Percentiles rank a stretch among this genome's conserved stretches.
Evolutionary conservation across 306 rosid species (phyloP).

Genomic region (Phaseolus lunatus): DNA sequence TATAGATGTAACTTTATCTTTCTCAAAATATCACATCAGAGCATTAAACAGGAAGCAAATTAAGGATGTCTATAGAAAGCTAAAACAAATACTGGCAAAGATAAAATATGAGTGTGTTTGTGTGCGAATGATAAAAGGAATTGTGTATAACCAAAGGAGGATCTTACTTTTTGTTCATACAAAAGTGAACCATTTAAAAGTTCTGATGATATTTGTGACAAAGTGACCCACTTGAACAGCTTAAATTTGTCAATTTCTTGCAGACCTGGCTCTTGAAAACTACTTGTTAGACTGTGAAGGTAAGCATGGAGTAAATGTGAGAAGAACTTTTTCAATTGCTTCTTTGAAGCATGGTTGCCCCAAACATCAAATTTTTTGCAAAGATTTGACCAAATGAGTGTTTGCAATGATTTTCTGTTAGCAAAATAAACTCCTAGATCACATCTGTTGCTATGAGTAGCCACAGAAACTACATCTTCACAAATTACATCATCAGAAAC

Average conservation of each 20-base stretch:
- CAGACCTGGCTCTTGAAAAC: conserved; percentile 45
- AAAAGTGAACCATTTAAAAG: conserved; percentile 70
- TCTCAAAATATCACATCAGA: conserved; percentile 14
- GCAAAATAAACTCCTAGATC: conserved; percentile 59
- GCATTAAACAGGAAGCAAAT: conserved; percentile 29
- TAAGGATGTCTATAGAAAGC: conserved; percentile 29
- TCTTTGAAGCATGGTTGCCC: conserved; percentile 77
- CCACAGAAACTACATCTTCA: conserved; percentile 49
- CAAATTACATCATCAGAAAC: conserved; percentile 46
- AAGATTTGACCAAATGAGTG: conserved; percentile 78
- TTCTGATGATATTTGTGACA: conserved; percentile 70
- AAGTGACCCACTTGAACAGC: conserved; percentile 60
- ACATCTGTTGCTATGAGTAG: conserved; percentile 58
- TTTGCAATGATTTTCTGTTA: conserved; percentile 66
- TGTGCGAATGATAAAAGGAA: not conserved
- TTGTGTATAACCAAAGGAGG: conserved; percentile 31
- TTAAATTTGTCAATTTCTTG: conserved; percentile 39
- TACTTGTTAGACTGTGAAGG: conserved; percentile 52
- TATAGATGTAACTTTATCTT: conserved; percentile 23
- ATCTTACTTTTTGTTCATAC: conserved; percentile 78
- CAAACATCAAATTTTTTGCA: conserved; percentile 86
- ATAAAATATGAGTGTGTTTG: not conserved
- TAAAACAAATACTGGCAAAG: conserved; percentile 18
- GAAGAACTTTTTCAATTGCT: conserved; percentile 69
- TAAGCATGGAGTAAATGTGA: conserved; percentile 67